Percentiles rank a stretch among this genome's conserved stretches.
These are phyloP conservation scores for Juglanconis sp. DNA, from an alignment of 2,329 filamentous ascomycete genomes.

Conservation along the genomic window DNA sequence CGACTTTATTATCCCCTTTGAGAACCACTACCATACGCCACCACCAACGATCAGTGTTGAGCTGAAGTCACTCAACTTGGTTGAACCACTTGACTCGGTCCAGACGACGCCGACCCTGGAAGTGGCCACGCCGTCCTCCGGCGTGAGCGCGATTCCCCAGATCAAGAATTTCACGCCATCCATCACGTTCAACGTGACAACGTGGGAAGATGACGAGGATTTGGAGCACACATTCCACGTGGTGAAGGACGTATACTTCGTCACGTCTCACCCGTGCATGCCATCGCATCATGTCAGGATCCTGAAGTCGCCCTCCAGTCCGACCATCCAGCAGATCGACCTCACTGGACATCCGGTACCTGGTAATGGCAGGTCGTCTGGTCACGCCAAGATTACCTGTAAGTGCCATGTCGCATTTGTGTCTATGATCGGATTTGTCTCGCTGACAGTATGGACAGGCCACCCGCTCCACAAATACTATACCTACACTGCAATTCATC, in stretches of 20 bases:
- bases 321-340: conserved; percentile 56
- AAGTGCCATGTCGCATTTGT: conserved; percentile 18
- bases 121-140: conserved; percentile 33
- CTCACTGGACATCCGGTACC: conserved; percentile 41
- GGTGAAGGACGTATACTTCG: conserved; percentile 59
- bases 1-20: conserved; percentile 61
- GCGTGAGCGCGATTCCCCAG: conserved; percentile 28
- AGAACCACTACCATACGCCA: conserved; percentile 48
- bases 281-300: conserved; percentile 55
- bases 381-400: conserved; percentile 47
- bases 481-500: conserved; percentile 57
- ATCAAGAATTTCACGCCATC: conserved; percentile 39
- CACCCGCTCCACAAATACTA: conserved; percentile 63
- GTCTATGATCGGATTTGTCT: not conserved
- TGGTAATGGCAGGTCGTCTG: conserved; percentile 40
- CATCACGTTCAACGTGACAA: conserved; percentile 38
- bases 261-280: conserved; percentile 64
- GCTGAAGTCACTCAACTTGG: conserved; percentile 50
- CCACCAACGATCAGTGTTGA: conserved; percentile 47
- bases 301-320: conserved; percentile 57
- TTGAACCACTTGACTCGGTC: conserved; percentile 40
- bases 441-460: conserved; percentile 34
- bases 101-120: conserved; percentile 43
- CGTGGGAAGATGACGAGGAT: conserved; percentile 37
- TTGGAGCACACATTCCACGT: conserved; percentile 43